Percentiles rank a stretch among this genome's conserved stretches.
Evolutionary conservation across 805 yeast genomes (phyloP).

Genomic region (Kregervanrija pseudodelftensis): DNA sequence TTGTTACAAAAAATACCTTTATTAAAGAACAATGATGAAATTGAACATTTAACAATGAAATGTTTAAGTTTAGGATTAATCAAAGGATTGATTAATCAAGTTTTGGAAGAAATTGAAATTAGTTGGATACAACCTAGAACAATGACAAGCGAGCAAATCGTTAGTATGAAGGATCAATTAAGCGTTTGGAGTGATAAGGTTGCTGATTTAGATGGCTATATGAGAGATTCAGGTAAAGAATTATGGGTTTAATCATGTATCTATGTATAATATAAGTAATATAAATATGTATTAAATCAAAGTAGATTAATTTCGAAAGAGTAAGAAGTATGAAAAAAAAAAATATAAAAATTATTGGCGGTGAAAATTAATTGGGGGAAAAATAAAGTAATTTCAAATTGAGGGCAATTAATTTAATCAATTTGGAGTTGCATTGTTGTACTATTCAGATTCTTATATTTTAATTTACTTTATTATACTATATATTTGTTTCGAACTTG

Average conservation of each 20-base stretch:
- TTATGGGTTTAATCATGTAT: constrained; percentile 41
- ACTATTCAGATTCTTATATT: too few species aligned
- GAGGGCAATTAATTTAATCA: too few species aligned
- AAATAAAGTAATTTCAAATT: too few species aligned
- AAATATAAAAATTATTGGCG: too few species aligned
- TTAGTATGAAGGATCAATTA: constrained; percentile 65
- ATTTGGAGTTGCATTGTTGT: too few species aligned
- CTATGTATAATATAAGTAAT: too few species aligned
- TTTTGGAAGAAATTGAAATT: constrained; percentile 66
- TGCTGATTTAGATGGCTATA: constrained; percentile 50
- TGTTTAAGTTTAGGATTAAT: constrained; percentile 79
- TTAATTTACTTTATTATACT: too few species aligned
- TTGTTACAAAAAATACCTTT: constrained; percentile 64
- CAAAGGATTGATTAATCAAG: constrained; percentile 88
- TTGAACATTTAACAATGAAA: constrained; percentile 87
- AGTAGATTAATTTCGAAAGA: too few species aligned
- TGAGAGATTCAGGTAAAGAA: constrained; percentile 54
- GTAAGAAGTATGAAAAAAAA: too few species aligned
- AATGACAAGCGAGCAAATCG: constrained; percentile 75
- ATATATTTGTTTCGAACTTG: too few species aligned
- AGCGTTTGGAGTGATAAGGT: constrained; percentile 76
- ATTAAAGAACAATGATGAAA: constrained; percentile 55
- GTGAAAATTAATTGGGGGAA: too few species aligned
- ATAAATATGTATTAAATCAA: too few species aligned
- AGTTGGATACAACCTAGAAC: constrained; percentile 97